Percentiles rank a stretch among this genome's conserved stretches.
Conservation (phyloP, 129 eudicot species). For the Chrysanthemum seticuspe region DNA sequence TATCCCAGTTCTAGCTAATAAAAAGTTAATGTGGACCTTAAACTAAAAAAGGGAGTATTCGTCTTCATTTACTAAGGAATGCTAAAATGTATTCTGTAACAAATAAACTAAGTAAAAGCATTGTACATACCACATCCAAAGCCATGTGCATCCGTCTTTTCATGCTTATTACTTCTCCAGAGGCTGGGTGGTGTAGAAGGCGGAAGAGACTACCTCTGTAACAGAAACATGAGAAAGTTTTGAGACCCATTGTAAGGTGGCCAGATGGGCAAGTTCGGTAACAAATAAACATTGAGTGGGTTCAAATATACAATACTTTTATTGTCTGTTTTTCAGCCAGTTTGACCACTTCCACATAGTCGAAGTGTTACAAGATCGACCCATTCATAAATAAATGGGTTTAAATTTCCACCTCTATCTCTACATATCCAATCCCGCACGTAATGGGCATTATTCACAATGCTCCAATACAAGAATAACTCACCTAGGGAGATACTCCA, state of each 20-base stretch:
- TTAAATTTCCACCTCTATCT: background rate
- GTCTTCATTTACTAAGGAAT: background rate
- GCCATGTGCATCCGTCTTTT: constrained; percentile 87
- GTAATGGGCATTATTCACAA: background rate
- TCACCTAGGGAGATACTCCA: constrained; percentile 90
- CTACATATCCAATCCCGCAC: background rate
- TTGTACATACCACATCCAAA: constrained; percentile 77
- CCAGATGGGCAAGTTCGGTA: background rate
- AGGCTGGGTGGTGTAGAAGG: constrained; percentile 80
- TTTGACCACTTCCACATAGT: background rate
- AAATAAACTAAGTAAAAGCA: background rate
- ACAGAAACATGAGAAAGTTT: background rate
- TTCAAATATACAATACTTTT: no score
- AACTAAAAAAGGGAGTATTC: background rate
- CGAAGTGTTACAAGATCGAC: background rate
- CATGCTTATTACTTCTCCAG: constrained; percentile 71
- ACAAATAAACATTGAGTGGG: background rate
- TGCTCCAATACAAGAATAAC: background rate
- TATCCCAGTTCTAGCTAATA: background rate
- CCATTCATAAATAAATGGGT: background rate
- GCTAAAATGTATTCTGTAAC: background rate
- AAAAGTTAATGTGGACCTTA: background rate
- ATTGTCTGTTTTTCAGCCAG: background rate
- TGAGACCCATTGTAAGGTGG: background rate
- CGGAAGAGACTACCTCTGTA: constrained; percentile 89